Evolutionary conservation across 441 rosid genomes (phyloP), one percentile per base, ranked within the genome.

Genomic region (Croton setiger): DNA sequence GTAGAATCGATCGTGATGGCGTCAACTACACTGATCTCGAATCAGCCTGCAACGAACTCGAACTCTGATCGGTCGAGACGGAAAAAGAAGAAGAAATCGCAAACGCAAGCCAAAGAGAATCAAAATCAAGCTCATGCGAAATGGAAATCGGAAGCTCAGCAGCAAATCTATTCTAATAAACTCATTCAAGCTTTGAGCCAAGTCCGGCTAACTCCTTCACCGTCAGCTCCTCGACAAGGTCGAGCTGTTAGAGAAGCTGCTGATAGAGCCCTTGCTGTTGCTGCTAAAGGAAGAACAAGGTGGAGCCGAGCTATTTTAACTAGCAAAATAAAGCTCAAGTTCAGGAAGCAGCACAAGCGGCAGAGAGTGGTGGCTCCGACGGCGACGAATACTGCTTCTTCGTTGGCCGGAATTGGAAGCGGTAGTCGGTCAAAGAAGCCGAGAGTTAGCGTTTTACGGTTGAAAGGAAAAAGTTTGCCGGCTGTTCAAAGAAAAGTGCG

Each of bases 301-400:
- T 94, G 99, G 99, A 94, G 99, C 74, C 85, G 97, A 64, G 98
- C 99, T 45, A 88, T 94, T 51, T 74, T 94, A 66, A 82, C 90
- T 0, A 89, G 79, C 55, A 82, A 92, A 67, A 79, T 92, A 18
- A 94, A 87, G 75, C 82, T 92, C 58, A 92, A 90, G 80, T 92
- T 92, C 76, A 78, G 93, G 70, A 94, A 88, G 75, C 87, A 86
- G 59, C 81, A 67, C 7, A 84, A 83, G 79, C 83, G 83, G 69
- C 89, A 73, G 52, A 79, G 78, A 72, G 72, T 65, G 17, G 68
- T 75, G 10, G 61, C 31, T 27, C 31, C 31, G 31, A 27, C 31
- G 1, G 31, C 31, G 31, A 27, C 76, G 3, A 67, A 72, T 5
- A 47, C 82, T 5, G 37, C 64, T 12, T 37, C 74, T 27, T 27